These are phyloP conservation scores for Monascus purpureus DNA, from an alignment of 495 filamentous ascomycete species.

Conservation along the genomic window DNA sequence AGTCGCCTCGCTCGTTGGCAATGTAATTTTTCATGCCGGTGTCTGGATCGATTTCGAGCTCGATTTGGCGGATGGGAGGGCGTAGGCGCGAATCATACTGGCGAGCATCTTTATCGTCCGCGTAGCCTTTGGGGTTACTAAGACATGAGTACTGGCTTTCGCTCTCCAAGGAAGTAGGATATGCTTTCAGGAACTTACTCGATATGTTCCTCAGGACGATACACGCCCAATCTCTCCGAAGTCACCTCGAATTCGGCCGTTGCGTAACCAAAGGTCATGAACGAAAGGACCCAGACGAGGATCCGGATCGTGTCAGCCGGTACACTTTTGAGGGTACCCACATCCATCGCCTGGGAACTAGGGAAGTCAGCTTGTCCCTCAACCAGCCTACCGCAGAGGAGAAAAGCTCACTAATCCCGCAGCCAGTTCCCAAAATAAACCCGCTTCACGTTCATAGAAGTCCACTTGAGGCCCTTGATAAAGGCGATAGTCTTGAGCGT, in stretches of 20 bases:
- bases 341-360: slow-evolving; percentile 81
- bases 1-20: slow-evolving; percentile 69
- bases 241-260: slow-evolving; percentile 96
- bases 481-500: slow-evolving; percentile 80
- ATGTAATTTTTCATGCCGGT: slow-evolving; percentile 99
- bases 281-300: slow-evolving; percentile 80
- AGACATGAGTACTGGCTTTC: slow-evolving; percentile 1
- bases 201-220: slow-evolving; percentile 93
- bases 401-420: slow-evolving; percentile 27
- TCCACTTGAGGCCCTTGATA: slow-evolving; percentile 89
- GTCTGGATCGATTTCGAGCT: slow-evolving; percentile 67
- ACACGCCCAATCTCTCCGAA: slow-evolving; percentile 75
- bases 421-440: slow-evolving; percentile 73
- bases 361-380: slow-evolving; percentile 4
- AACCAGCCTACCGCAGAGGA: neutral
- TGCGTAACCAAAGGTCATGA: slow-evolving; percentile 92
- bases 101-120: slow-evolving; percentile 75
- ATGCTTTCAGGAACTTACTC: slow-evolving; percentile 24
- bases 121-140: slow-evolving; percentile 76
- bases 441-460: slow-evolving; percentile 71
- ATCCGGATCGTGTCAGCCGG: slow-evolving; percentile 85
- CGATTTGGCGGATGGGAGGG: slow-evolving; percentile 53
- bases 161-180: slow-evolving; percentile 15
- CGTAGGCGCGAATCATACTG: slow-evolving; percentile 74
- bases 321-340: slow-evolving; percentile 77